A percentile compares a stretch with the other conserved stretches of the same genome.
Conservation (phyloP, 2,329 filamentous ascomycete species). For the Juglanconis sp. region DNA sequence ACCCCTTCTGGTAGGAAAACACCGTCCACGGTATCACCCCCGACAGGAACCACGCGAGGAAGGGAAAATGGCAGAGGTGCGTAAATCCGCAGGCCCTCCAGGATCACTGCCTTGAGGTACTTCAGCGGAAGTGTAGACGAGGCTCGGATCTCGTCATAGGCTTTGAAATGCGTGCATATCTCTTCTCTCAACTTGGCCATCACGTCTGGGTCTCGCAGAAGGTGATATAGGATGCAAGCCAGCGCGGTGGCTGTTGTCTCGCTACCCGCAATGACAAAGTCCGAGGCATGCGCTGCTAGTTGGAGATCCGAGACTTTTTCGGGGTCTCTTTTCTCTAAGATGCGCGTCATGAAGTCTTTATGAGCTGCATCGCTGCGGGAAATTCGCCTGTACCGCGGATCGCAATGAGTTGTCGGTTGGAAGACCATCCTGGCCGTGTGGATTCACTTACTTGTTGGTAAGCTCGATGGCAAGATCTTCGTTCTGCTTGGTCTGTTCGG, state of each 20-base stretch:
- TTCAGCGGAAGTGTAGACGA: neutral
- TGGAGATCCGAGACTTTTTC: conserved; percentile 22
- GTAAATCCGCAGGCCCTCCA: conserved; percentile 18
- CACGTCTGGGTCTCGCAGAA: conserved; percentile 23
- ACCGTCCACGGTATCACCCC: conserved; percentile 16
- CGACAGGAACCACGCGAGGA: conserved; percentile 14
- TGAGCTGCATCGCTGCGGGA: no score
- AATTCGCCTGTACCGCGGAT: no score
- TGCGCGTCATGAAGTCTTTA: conserved; percentile 25
- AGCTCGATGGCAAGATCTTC: conserved; percentile 20
- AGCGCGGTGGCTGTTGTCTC: conserved; percentile 46
- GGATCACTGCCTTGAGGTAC: conserved; percentile 16
- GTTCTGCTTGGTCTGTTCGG: conserved; percentile 16
- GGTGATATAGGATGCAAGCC: conserved; percentile 26
- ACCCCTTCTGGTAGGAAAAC: conserved; percentile 21
- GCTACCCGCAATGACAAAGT: conserved; percentile 32
- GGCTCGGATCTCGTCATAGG: conserved; percentile 20
- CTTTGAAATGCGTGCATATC: conserved; percentile 21
- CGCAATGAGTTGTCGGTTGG: no score
- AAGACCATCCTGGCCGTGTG: no score
- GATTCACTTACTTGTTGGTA: conserved; percentile 20
- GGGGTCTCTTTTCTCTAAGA: conserved; percentile 21
- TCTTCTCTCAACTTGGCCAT: conserved; percentile 23
- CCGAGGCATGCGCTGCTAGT: conserved; percentile 26
- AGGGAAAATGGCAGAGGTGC: conserved; percentile 14